Base-by-base conservation (phyloP, 129 eudicot genomes). In the Saussurea involucrata region DNA sequence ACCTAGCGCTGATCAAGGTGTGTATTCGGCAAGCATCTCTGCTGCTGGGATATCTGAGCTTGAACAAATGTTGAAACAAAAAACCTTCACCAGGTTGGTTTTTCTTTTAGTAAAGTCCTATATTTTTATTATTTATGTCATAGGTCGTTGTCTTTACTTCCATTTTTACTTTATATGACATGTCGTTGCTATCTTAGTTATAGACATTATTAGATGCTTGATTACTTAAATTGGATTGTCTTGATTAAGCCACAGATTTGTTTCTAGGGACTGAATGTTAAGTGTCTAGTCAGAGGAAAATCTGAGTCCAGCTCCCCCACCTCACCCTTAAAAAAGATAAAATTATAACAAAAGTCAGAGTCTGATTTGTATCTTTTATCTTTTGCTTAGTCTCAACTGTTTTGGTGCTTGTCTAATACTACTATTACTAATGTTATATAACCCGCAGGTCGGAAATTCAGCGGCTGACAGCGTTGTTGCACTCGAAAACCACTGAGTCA, bases 1-100 rank as follows among this genome's bases (percentile, higher is more conserved):
- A 70, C 83, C 81, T 24, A 76, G 36, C 28, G 34, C n/a, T 22
- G 33, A 44, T 76, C 74, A 68, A 15, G 76, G 53, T 63, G 79
- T 66, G 8, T 72, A 70, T 68, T 57, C 78, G 36, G 46, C 31
- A 11, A 44, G 34, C 63, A 34, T 3, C 76, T 61, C 78, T 18
- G 80, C 65, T 58, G 66, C 74, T 68, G 91, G 86, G n/a, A 78
- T 95, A 69, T 86, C 91, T 24, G 99, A 92, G 53, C 96, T 95
- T 40, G 99, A 90, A 78, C 87, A 83, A 66, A 76, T 92, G 87
- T 81, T 95, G 76, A 89, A 88, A 84, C 89, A 90, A 49, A 90
- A 87, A 81, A 90, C 90, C 31, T 95, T 95, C 81, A 86, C 96
- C 44, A 92, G 97, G 99, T 92, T 64, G 42, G 87, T 81, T 53